Evolutionary conservation across 2,329 filamentous ascomycete species (phyloP).

Genomic region (Rutstroemia sp.): DNA sequence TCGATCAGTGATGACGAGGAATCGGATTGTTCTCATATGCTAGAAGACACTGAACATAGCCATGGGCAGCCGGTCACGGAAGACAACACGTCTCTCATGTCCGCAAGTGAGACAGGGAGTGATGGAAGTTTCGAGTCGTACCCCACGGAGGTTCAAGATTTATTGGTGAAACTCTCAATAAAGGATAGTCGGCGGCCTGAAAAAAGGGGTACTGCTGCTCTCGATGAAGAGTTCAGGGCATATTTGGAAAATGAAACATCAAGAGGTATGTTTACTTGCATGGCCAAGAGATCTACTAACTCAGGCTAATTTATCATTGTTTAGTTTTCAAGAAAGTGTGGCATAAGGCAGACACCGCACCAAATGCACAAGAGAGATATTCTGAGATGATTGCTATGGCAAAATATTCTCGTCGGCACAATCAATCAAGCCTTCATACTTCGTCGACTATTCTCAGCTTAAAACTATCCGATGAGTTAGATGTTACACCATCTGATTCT

Average conservation of each 20-base stretch:
- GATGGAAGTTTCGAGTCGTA: not conserved
- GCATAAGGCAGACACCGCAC: slow-evolving; percentile 38
- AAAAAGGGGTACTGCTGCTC: not conserved
- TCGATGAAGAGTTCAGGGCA: slow-evolving; percentile 24
- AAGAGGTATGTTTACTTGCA: slow-evolving; percentile 16
- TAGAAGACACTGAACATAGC: not conserved
- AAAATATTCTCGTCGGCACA: slow-evolving; percentile 24
- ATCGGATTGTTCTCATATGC: not conserved
- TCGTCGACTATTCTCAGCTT: slow-evolving; percentile 13
- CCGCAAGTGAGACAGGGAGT: not conserved
- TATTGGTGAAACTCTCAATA: not conserved
- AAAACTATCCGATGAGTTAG: slow-evolving; percentile 32
- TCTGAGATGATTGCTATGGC: slow-evolving; percentile 32
- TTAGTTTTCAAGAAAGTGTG: slow-evolving; percentile 36
- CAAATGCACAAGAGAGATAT: slow-evolving; percentile 33
- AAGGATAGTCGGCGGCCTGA: not conserved
- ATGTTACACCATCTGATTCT: slow-evolving; percentile 1
- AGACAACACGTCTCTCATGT: not conserved
- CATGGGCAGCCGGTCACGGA: not conserved
- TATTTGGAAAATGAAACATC: slow-evolving; percentile 31
- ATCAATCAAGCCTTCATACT: slow-evolving; percentile 18
- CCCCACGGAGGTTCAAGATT: not conserved
- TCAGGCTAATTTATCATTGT: not conserved
- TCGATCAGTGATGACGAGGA: not conserved
- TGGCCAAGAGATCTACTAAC: not conserved